A percentile compares a stretch with the other conserved stretches of the same genome.
Evolutionary conservation across 768 basidiomycete species (phyloP).

Genomic region (Rhodosporidiobolus sp.): DNA sequence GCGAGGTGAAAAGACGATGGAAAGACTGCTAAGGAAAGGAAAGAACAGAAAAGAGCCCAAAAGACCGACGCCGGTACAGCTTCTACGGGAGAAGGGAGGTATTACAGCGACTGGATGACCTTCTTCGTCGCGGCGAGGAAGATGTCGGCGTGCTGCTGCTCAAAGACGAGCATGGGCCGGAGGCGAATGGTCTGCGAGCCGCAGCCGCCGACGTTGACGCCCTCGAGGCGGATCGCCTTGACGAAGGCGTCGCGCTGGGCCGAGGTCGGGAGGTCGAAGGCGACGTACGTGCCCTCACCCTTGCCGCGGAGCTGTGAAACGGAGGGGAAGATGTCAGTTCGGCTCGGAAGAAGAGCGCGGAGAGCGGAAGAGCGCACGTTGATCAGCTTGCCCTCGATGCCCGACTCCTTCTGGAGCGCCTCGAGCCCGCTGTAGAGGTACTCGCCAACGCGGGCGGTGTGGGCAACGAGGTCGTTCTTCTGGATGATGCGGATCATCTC

Average conservation of each 20-base stretch:
- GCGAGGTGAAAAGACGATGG: too few relatives aligned
- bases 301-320: slow-evolving; percentile 46
- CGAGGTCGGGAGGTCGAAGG: slow-evolving; percentile 49
- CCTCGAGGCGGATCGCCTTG: slow-evolving; percentile 45
- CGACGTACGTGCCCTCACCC: slow-evolving; percentile 50
- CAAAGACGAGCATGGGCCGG: slow-evolving; percentile 46
- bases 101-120: slow-evolving; percentile 4
- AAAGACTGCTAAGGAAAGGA: too few relatives aligned
- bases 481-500: slow-evolving; percentile 50
- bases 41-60: background rate
- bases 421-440: slow-evolving; percentile 43
- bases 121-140: slow-evolving; percentile 15
- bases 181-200: slow-evolving; percentile 42
- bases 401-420: slow-evolving; percentile 23
- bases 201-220: slow-evolving; percentile 51
- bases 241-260: slow-evolving; percentile 48
- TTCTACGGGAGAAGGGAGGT: too few relatives aligned
- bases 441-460: slow-evolving; percentile 48
- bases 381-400: background rate
- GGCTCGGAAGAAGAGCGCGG: background rate
- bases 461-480: slow-evolving; percentile 47
- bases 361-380: slow-evolving; percentile 30
- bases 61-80: too few relatives aligned
- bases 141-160: slow-evolving; percentile 42
- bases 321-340: background rate